These are phyloP conservation scores for maize (Zea mays) DNA, from an alignment of 176 grass and related monocot genomes.

Conservation along the genomic window DNA sequence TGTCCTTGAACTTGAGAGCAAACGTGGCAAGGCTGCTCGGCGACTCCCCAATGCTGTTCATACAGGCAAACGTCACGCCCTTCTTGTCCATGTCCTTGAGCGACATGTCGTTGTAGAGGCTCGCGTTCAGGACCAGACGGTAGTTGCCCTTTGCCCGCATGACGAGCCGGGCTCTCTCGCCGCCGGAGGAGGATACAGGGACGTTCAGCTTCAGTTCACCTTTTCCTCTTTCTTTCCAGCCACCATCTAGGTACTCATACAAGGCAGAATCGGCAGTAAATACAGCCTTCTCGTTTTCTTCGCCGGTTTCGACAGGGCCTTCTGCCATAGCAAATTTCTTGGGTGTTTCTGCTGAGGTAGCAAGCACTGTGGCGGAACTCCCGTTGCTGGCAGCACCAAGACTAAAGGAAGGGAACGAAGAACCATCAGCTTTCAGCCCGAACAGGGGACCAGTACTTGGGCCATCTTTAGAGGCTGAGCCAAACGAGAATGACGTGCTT, in stretches of 20 bases:
- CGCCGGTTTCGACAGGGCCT: constrained; percentile 85
- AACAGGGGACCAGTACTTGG: constrained; percentile 46
- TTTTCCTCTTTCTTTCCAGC: constrained; percentile 98
- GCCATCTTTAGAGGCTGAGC: constrained; percentile 53
- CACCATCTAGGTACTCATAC: constrained; percentile 83
- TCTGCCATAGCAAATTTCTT: constrained; percentile 73
- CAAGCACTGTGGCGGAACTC: constrained; percentile 33
- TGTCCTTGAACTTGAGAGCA: constrained; percentile 93
- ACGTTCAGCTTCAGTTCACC: constrained; percentile 90
- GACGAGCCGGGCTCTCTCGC: constrained; percentile 71
- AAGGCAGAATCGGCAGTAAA: constrained; percentile 80
- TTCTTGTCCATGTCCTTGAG: constrained; percentile 98
- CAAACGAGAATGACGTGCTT: constrained; percentile 73
- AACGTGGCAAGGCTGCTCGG: constrained; percentile 58
- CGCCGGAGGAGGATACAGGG: constrained; percentile 50
- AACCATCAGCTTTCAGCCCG: constrained; percentile 47
- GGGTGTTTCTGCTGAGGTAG: constrained; percentile 40
- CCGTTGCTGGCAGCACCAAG: constrained; percentile 52
- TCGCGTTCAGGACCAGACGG: constrained; percentile 76
- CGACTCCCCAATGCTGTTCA: constrained; percentile 71
- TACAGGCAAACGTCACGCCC: constrained; percentile 82
- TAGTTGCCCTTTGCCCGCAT: constrained; percentile 96
- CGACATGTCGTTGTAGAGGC: constrained; percentile 79
- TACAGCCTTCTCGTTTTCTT: constrained; percentile 79
- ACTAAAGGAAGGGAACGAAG: constrained; percentile 56